Percentiles rank a stretch among this genome's conserved stretches.
These are phyloP conservation scores for Clonostachys rosea DNA, from an alignment of 2,329 filamentous ascomycete species.

Conservation along the genomic window DNA sequence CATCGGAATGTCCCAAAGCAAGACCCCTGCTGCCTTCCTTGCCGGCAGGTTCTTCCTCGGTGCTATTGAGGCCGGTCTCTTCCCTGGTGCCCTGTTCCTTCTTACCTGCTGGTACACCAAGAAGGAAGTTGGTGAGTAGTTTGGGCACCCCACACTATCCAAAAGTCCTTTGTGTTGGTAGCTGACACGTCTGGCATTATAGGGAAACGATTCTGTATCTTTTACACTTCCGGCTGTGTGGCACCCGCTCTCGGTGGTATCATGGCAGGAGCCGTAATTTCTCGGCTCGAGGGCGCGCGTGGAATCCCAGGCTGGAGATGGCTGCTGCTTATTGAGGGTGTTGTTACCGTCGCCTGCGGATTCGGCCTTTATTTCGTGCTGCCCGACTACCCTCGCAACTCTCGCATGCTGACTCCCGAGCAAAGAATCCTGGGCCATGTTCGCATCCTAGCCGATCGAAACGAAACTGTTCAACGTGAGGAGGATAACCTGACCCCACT, in stretches of 20 bases:
- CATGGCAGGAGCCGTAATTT: slow-evolving; percentile 55
- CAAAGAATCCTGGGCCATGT: slow-evolving; percentile 59
- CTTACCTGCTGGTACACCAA: slow-evolving; percentile 54
- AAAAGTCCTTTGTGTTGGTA: too few species aligned
- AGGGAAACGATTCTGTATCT: slow-evolving; percentile 49
- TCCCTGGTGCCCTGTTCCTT: slow-evolving; percentile 44
- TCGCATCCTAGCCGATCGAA: slow-evolving; percentile 39
- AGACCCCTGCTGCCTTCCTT: slow-evolving; percentile 40
- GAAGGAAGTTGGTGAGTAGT: slow-evolving; percentile 30
- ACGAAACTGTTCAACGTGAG: slow-evolving; percentile 3
- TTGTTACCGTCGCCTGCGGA: slow-evolving; percentile 44
- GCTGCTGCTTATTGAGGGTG: slow-evolving; percentile 66
- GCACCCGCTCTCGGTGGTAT: slow-evolving; percentile 63
- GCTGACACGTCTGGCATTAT: neutral
- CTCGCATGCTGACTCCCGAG: slow-evolving; percentile 53
- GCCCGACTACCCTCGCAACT: slow-evolving; percentile 61
- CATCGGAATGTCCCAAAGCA: slow-evolving; percentile 41
- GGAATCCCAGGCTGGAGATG: slow-evolving; percentile 57
- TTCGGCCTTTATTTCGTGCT: slow-evolving; percentile 55
- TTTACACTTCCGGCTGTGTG: slow-evolving; percentile 50
- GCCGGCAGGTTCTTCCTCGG: slow-evolving; percentile 40
- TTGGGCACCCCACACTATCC: too few species aligned
- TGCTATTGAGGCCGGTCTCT: slow-evolving; percentile 44
- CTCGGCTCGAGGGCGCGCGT: slow-evolving; percentile 47
- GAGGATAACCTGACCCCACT: slow-evolving; percentile 15